These are phyloP conservation scores for Blastobotrys buckinghamii DNA, from an alignment of 1,139 yeast genomes.

Conservation along the genomic window DNA sequence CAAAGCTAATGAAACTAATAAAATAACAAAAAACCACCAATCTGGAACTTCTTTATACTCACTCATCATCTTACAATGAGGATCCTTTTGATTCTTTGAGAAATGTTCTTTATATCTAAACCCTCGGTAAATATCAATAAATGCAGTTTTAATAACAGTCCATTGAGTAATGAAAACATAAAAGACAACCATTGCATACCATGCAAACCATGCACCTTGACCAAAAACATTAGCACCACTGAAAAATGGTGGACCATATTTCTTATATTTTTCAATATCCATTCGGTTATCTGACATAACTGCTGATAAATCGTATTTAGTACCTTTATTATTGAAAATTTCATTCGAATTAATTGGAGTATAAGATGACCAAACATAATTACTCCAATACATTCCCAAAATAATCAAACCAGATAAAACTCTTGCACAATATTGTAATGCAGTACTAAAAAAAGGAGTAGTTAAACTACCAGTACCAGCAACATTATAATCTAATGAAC, in stretches of 20 bases:
- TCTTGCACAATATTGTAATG: slow-evolving; percentile 40
- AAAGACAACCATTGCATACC: slow-evolving; percentile 24
- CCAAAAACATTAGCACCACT: slow-evolving; percentile 37
- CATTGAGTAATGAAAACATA: slow-evolving; percentile 21
- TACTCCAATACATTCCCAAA: slow-evolving; percentile 43
- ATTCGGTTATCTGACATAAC: slow-evolving; percentile 35
- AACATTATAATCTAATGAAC: slow-evolving; percentile 48
- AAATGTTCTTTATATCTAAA: slow-evolving; percentile 4
- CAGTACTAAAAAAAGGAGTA: slow-evolving; percentile 42
- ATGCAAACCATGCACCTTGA: slow-evolving; percentile 33
- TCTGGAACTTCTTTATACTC: slow-evolving; percentile 58
- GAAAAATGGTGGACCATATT: slow-evolving; percentile 44
- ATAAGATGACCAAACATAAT: slow-evolving; percentile 46
- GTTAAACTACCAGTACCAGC: slow-evolving; percentile 28
- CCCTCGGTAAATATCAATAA: slow-evolving; percentile 18
- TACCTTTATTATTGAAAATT: slow-evolving; percentile 44
- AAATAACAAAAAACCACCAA: slow-evolving; percentile 47
- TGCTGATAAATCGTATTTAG: slow-evolving; percentile 36
- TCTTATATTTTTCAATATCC: slow-evolving; percentile 27
- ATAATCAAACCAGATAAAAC: slow-evolving; percentile 40
- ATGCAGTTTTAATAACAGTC: slow-evolving; percentile 1
- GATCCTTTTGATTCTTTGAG: slow-evolving; percentile 35
- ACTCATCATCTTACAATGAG: slow-evolving; percentile 42
- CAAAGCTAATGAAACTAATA: slow-evolving; percentile 43
- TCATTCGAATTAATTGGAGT: slow-evolving; percentile 47